Percentiles rank a stretch among this genome's conserved stretches.
Conservation (phyloP, 2,329 filamentous ascomycete species). For the Fusarium anthophilum region DNA sequence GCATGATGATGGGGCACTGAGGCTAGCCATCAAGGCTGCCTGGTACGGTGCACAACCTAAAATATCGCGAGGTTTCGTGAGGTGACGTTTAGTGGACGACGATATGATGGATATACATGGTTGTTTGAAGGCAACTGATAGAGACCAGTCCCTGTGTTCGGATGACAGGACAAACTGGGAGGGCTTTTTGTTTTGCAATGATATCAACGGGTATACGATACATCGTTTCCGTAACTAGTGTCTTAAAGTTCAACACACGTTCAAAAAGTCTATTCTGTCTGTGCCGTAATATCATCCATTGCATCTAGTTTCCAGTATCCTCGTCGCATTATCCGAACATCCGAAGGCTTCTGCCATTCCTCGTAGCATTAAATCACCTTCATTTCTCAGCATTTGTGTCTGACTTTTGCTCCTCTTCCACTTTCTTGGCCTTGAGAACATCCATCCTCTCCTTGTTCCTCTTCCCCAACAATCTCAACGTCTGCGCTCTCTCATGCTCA, state of each 20-base stretch:
- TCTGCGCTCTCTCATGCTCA: conserved; percentile 72
- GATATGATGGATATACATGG: conserved; percentile 23
- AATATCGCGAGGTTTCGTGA: conserved; percentile 22
- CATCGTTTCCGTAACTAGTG: conserved; percentile 36
- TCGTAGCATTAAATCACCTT: neutral
- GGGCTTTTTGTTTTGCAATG: conserved; percentile 37
- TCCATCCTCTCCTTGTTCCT: conserved; percentile 72
- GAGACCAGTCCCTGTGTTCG: conserved; percentile 25
- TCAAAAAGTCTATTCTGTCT: neutral
- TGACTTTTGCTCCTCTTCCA: conserved; percentile 19
- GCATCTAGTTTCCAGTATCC: neutral
- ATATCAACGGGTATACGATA: conserved; percentile 44
- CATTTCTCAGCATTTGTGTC: neutral
- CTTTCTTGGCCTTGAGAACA: conserved; percentile 51
- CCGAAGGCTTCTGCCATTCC: neutral
- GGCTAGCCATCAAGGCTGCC: conserved; percentile 35
- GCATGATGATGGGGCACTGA: conserved; percentile 25
- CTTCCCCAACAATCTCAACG: conserved; percentile 72
- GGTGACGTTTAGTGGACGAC: conserved; percentile 14
- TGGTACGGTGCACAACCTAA: conserved; percentile 22
- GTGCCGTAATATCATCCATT: neutral
- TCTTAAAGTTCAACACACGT: conserved; percentile 27
- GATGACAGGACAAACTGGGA: conserved; percentile 19
- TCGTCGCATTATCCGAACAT: neutral
- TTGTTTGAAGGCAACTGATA: conserved; percentile 31